Conservation (phyloP, 179 eudicot species). For the Spergularia azorica region DNA sequence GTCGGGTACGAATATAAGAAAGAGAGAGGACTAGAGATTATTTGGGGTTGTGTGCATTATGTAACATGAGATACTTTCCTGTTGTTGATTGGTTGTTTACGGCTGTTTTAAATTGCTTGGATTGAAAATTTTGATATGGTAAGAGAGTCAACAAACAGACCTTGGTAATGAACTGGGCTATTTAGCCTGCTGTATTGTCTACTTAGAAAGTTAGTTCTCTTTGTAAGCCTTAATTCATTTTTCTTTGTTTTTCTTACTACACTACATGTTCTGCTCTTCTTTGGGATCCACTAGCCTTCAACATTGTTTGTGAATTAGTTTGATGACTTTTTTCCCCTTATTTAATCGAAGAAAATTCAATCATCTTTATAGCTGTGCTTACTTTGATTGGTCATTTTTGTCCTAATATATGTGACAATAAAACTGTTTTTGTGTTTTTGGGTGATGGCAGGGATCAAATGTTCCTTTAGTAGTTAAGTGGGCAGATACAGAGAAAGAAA, state of each 20-base stretch:
- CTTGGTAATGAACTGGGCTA: too few relatives aligned
- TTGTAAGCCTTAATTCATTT: neutral
- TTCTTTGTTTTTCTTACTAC: too few relatives aligned
- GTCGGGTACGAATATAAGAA: neutral
- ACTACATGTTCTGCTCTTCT: too few relatives aligned
- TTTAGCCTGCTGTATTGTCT: too few relatives aligned
- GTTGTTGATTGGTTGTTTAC: neutral
- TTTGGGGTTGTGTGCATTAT: neutral
- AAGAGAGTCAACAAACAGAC: neutral
- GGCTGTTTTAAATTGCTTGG: neutral
- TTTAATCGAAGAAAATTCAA: too few relatives aligned
- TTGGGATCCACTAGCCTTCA: too few relatives aligned
- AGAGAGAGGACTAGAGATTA: neutral
- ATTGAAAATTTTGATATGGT: neutral
- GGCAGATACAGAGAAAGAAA: slow-evolving; percentile 99
- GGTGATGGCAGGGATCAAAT: slow-evolving; percentile 63
- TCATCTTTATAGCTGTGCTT: neutral
- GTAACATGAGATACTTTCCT: neutral
- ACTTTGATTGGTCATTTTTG: neutral
- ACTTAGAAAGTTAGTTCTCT: neutral
- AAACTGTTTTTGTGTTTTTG: too few relatives aligned
- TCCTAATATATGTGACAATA: neutral
- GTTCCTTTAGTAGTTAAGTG: slow-evolving; percentile 95
- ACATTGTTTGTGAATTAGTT: too few relatives aligned
- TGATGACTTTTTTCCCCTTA: too few relatives aligned